Conservation (phyloP, 2,329 filamentous ascomycete species). For the Cladosporium austrohemisphaericum region DNA sequence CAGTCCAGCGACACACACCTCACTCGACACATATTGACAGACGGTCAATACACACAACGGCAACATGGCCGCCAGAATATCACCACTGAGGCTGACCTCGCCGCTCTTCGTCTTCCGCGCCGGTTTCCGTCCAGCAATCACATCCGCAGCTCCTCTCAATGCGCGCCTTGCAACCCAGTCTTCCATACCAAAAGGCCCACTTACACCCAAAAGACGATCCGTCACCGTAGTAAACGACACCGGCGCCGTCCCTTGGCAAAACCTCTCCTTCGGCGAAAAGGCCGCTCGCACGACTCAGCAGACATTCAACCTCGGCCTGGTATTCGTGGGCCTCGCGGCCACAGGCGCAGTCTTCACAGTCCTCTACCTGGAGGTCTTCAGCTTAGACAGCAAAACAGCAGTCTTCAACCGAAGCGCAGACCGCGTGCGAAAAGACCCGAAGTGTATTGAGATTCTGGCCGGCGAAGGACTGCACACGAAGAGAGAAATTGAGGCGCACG, state of each 20-base stretch:
- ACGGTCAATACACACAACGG: background rate
- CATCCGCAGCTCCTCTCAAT: slow-evolving; percentile 1
- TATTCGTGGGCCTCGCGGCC: slow-evolving; percentile 68
- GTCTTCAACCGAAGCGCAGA: slow-evolving; percentile 86
- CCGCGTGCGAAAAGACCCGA: slow-evolving; percentile 67
- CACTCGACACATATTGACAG: background rate
- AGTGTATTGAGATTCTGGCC: slow-evolving; percentile 71
- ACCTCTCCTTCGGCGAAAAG: slow-evolving; percentile 74
- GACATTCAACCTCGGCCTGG: slow-evolving; percentile 78
- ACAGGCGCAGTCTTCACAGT: slow-evolving; percentile 77
- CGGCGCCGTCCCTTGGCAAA: slow-evolving; percentile 73
- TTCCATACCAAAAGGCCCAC: slow-evolving; percentile 26
- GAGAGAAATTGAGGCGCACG: slow-evolving; percentile 70
- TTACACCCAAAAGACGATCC: slow-evolving; percentile 57
- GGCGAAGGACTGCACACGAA: slow-evolving; percentile 54
- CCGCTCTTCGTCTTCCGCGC: slow-evolving; percentile 14
- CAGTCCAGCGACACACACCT: background rate
- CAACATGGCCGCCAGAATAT: slow-evolving; percentile 7
- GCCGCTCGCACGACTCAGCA: slow-evolving; percentile 82
- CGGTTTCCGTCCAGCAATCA: slow-evolving; percentile 8
- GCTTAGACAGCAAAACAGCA: slow-evolving; percentile 74
- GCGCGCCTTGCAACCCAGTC: slow-evolving; percentile 9
- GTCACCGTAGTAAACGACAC: slow-evolving; percentile 85
- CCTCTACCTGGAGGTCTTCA: slow-evolving; percentile 78
- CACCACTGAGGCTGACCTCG: slow-evolving; percentile 7